These are phyloP conservation scores for Andalucia godoyi DNA, from an alignment of 78 protist species.

Conservation along the genomic window DNA sequence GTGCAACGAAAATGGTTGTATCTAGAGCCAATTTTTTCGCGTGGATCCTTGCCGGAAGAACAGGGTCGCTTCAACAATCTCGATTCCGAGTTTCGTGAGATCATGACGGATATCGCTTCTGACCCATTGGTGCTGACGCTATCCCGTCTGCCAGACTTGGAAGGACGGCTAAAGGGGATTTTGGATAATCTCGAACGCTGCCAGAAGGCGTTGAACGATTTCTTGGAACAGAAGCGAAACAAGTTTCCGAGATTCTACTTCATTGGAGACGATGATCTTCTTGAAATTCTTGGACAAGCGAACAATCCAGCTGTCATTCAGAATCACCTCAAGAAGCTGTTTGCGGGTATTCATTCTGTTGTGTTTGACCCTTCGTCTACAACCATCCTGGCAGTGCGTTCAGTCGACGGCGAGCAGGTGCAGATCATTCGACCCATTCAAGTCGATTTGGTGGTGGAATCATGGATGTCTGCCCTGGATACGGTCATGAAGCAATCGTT, in stretches of 20 bases:
- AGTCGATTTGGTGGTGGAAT: slow-evolving; percentile 48
- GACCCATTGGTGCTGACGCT: slow-evolving; percentile 17
- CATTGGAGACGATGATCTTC: slow-evolving; percentile 88
- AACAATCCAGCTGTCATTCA: slow-evolving; percentile 51
- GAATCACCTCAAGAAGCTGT: slow-evolving; percentile 74
- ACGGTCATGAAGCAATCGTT: slow-evolving; percentile 28
- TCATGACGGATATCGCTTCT: slow-evolving; percentile 14
- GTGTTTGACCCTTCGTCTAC: background rate
- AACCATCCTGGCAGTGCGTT: slow-evolving; percentile 12
- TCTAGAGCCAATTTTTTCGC: slow-evolving; percentile 76
- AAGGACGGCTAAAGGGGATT: slow-evolving; percentile 3
- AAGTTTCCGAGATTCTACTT: slow-evolving; percentile 87
- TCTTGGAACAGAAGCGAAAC: slow-evolving; percentile 77
- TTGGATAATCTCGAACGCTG: slow-evolving; percentile 59
- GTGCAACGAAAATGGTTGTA: slow-evolving; percentile 87
- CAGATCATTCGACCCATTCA: slow-evolving; percentile 21
- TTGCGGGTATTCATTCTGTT: slow-evolving; percentile 52
- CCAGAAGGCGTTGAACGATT: slow-evolving; percentile 60
- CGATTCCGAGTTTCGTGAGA: slow-evolving; percentile 40
- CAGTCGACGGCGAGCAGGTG: slow-evolving; percentile 49
- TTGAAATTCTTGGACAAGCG: slow-evolving; percentile 62
- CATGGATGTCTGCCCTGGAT: slow-evolving; percentile 33
- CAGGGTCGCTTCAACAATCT: slow-evolving; percentile 51
- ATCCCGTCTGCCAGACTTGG: background rate
- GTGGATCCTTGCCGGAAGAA: slow-evolving; percentile 78